Evolutionary conservation across 192 early-diverging fungal genomes (phyloP).

Genomic region (Dimargaris cristalligena): DNA sequence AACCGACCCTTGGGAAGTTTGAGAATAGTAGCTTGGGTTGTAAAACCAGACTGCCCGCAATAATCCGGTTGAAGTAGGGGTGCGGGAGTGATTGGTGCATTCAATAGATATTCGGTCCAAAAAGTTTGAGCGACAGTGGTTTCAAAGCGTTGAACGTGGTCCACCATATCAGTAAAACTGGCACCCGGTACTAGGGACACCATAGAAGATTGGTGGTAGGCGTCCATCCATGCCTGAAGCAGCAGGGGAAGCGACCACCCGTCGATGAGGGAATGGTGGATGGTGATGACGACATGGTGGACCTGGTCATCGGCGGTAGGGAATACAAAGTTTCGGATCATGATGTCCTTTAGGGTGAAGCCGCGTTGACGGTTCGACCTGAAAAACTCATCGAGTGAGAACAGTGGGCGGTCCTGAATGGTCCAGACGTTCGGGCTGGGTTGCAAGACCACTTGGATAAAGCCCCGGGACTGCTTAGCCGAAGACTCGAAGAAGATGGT

Average conservation of each 20-base stretch:
- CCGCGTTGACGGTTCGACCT: background rate
- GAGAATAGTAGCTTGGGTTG: background rate
- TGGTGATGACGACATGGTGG: background rate
- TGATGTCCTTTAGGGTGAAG: background rate
- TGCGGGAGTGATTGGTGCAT: background rate
- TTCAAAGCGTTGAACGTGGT: background rate
- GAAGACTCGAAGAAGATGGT: background rate
- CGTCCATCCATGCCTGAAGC: background rate
- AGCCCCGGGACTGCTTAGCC: background rate
- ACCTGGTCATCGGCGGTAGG: background rate
- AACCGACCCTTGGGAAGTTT: background rate
- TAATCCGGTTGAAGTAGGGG: background rate
- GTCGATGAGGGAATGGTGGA: slow-evolving; percentile 8
- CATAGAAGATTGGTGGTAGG: background rate
- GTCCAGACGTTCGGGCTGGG: background rate
- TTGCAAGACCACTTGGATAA: background rate
- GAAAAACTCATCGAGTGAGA: background rate
- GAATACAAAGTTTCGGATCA: background rate
- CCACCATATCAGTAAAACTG: background rate
- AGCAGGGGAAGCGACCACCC: slow-evolving; percentile 8
- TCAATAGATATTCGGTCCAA: background rate
- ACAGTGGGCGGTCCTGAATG: background rate
- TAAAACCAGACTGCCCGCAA: background rate
- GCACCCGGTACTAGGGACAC: background rate
- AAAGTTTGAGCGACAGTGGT: background rate